Conservation (phyloP, 1,284 basidiomycete genomes). For the Cutaneotrichosporon sp. region DNA sequence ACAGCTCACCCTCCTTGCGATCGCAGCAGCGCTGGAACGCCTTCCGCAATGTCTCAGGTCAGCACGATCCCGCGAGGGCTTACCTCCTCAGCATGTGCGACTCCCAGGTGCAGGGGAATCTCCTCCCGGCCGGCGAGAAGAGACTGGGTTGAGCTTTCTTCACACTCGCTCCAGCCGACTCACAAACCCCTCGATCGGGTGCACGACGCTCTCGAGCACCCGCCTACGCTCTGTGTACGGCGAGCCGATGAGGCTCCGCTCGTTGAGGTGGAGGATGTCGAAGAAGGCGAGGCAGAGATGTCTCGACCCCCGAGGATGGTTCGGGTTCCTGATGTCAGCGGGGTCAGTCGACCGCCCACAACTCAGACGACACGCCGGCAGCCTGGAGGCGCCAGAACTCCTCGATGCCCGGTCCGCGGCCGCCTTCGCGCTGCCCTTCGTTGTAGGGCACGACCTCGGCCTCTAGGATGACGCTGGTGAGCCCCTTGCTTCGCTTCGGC, state of each 20-base stretch:
- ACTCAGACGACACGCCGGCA: slow-evolving; percentile 35
- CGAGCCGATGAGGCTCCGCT: slow-evolving; percentile 59
- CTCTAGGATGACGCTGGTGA: slow-evolving; percentile 66
- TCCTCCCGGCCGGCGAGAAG: slow-evolving; percentile 61
- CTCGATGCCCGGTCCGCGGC: slow-evolving; percentile 51
- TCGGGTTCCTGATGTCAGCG: background rate
- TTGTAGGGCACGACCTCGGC: slow-evolving; percentile 85
- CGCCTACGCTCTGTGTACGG: slow-evolving; percentile 64
- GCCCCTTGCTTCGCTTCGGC: background rate
- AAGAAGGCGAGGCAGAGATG: slow-evolving; percentile 82
- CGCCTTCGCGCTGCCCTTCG: slow-evolving; percentile 53
- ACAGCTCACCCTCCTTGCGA: slow-evolving; percentile 7
- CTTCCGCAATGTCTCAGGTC: slow-evolving; percentile 10
- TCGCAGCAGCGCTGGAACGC: background rate
- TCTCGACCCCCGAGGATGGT: slow-evolving; percentile 27
- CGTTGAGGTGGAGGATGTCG: slow-evolving; percentile 71
- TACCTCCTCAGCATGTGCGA: slow-evolving; percentile 4
- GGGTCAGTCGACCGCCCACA: background rate
- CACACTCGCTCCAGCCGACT: slow-evolving; percentile 8
- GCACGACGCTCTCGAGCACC: slow-evolving; percentile 63
- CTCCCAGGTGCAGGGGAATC: slow-evolving; percentile 46
- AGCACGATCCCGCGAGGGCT: background rate
- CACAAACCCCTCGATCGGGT: slow-evolving; percentile 60
- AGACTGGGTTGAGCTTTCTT: slow-evolving; percentile 8
- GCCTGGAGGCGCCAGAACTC: slow-evolving; percentile 55